These are phyloP conservation scores for Eucalyptus caleyi DNA, from an alignment of 345 rosid species.

Conservation along the genomic window DNA sequence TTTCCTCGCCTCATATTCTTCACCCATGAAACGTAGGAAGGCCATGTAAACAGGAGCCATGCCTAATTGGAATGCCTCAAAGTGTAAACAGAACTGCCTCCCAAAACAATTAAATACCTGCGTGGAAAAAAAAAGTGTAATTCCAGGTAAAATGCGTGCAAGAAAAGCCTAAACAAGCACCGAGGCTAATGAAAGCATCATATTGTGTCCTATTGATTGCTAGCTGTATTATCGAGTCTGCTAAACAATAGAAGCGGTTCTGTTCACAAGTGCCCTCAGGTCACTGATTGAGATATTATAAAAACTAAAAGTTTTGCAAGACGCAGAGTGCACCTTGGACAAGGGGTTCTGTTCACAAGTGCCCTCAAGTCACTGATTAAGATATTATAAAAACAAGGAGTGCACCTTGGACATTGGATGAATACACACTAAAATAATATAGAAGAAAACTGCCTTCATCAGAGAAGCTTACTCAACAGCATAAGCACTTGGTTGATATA, in stretches of 20 bases:
- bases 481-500: neutral
- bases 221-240: neutral
- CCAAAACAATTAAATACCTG: slow-evolving; percentile 95
- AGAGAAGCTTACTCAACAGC: neutral
- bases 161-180: neutral
- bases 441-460: neutral
- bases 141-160: neutral
- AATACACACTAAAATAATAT: neutral
- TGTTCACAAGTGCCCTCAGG: neutral
- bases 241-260: neutral
- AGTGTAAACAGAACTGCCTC: slow-evolving; percentile 84
- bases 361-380: neutral
- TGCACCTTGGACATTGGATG: neutral
- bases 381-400: neutral
- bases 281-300: neutral
- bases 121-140: neutral
- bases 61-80: slow-evolving; percentile 88
- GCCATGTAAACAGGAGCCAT: slow-evolving; percentile 86
- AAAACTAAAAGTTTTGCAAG: neutral
- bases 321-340: neutral
- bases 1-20: slow-evolving; percentile 72
- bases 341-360: neutral
- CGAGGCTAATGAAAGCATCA: neutral
- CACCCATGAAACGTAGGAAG: slow-evolving; percentile 87
- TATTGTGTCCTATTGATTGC: neutral